These are phyloP conservation scores for Bombardia bombarda DNA, from an alignment of 495 filamentous ascomycete genomes.

Conservation along the genomic window DNA sequence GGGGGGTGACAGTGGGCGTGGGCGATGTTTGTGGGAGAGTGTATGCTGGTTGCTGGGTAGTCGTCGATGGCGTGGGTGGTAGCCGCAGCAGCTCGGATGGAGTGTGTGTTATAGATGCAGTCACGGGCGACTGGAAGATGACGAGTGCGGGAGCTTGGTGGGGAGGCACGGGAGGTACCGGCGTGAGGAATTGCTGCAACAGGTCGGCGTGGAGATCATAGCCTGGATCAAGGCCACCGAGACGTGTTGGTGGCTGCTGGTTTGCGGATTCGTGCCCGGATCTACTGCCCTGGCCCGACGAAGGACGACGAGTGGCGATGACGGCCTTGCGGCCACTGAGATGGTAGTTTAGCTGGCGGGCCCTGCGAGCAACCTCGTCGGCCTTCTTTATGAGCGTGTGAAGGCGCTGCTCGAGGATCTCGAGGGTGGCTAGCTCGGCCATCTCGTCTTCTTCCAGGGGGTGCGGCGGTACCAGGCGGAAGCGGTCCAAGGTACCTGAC, in stretches of 20 bases:
- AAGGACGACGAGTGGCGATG: constrained; percentile 36
- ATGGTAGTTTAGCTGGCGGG: constrained; percentile 74
- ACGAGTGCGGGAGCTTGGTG: constrained; percentile 6
- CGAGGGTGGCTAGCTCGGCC: constrained; percentile 73
- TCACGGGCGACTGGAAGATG: not conserved
- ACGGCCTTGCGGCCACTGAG: constrained; percentile 66
- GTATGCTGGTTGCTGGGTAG: not conserved
- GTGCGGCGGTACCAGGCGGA: constrained; percentile 62
- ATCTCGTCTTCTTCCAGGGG: constrained; percentile 80
- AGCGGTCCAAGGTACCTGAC: constrained; percentile 73
- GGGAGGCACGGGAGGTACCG: too few species aligned
- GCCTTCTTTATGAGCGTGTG: constrained; percentile 68
- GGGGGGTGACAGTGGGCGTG: constrained; percentile 2
- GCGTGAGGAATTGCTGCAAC: constrained; percentile 32
- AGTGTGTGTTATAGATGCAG: constrained; percentile 5
- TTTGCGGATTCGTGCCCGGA: too few species aligned
- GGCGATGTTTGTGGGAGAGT: constrained; percentile 15
- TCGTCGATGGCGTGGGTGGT: not conserved
- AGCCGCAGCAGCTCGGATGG: not conserved
- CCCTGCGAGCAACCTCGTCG: constrained; percentile 69
- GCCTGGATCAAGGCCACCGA: constrained; percentile 13
- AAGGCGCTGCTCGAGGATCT: constrained; percentile 72
- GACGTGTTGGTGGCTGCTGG: not conserved
- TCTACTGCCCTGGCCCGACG: too few species aligned
- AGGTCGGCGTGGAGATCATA: constrained; percentile 35